These are phyloP conservation scores for Amanita thiersii DNA, from an alignment of 768 basidiomycete species.

Conservation along the genomic window DNA sequence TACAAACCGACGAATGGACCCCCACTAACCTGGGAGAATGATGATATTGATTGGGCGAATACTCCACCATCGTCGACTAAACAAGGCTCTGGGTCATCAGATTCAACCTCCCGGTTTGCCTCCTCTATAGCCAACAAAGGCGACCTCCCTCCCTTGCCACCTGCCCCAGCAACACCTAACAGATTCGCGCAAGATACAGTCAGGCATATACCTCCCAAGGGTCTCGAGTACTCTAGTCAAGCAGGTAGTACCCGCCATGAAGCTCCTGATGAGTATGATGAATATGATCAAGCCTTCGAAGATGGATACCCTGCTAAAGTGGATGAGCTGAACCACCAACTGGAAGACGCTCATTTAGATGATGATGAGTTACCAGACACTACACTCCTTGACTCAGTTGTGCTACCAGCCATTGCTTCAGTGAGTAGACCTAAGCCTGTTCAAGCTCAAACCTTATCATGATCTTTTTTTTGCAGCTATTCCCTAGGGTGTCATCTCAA, in stretches of 20 bases:
- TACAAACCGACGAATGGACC: conserved; percentile 56
- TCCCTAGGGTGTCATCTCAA: conserved; percentile 87
- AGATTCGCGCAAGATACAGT: conserved; percentile 61
- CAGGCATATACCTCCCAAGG: conserved; percentile 39
- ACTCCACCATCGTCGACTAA: conserved; percentile 24
- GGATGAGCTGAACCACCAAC: conserved; percentile 39
- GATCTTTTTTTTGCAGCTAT: conserved; percentile 46
- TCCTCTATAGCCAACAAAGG: conserved; percentile 45
- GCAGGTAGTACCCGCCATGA: conserved; percentile 29
- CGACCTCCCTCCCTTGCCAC: conserved; percentile 55
- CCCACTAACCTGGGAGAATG: conserved; percentile 75
- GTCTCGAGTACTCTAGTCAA: conserved; percentile 13
- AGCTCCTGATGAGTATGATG: conserved; percentile 58
- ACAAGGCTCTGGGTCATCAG: conserved; percentile 20
- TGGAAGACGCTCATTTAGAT: conserved; percentile 38
- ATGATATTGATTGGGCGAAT: conserved; percentile 42
- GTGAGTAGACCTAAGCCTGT: conserved; percentile 37
- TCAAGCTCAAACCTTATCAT: conserved; percentile 4
- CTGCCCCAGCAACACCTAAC: conserved; percentile 28
- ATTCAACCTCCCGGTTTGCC: conserved; percentile 28
- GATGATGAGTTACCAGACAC: conserved; percentile 67
- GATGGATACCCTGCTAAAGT: conserved; percentile 39
- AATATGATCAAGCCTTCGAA: conserved; percentile 51
- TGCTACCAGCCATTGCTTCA: conserved; percentile 92
- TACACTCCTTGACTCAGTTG: conserved; percentile 93